Evolutionary conservation across 192 early-diverging fungal species (phyloP).

Genomic region (Neocallimastix lanati): DNA sequence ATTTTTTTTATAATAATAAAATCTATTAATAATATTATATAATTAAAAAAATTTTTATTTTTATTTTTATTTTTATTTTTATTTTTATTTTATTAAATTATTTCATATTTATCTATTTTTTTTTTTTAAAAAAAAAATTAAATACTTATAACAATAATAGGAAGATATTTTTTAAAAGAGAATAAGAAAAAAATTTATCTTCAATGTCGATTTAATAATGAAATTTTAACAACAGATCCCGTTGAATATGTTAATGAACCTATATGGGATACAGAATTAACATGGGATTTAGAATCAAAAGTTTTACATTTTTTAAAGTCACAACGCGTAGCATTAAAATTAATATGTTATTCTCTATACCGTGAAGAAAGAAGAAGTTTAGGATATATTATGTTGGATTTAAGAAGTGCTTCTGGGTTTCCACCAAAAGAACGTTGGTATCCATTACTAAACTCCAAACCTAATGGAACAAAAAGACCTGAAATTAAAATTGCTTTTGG

Average conservation of each 20-base stretch:
- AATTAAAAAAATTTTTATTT: too few relatives aligned
- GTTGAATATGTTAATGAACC: slow-evolving; percentile 16
- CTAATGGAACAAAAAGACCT: slow-evolving; percentile 11
- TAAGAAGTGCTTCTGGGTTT: slow-evolving; percentile 14
- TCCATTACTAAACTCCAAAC: slow-evolving; percentile 19
- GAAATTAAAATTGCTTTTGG: slow-evolving; percentile 33
- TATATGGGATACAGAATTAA: slow-evolving; percentile 36
- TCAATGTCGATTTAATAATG: slow-evolving; percentile 43
- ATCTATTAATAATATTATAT: too few relatives aligned
- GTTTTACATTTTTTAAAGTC: slow-evolving; percentile 17
- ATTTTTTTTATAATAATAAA: too few relatives aligned
- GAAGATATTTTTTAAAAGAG: not conserved
- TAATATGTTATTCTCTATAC: slow-evolving; percentile 18
- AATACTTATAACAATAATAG: not conserved
- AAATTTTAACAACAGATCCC: slow-evolving; percentile 36
- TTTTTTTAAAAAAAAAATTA: too few relatives aligned
- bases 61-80: too few relatives aligned
- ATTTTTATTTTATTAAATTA: too few relatives aligned
- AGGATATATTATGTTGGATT: slow-evolving; percentile 35
- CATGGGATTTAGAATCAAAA: slow-evolving; percentile 28
- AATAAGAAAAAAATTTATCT: slow-evolving; percentile 11
- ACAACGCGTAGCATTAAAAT: slow-evolving; percentile 24
- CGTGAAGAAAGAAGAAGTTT: slow-evolving; percentile 11
- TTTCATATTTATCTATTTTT: too few relatives aligned
- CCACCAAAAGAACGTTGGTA: slow-evolving; percentile 18